Evolutionary conservation across 352 stramenopile genomes (phyloP), one percentile per base, ranked within the genome.

Genomic region (Phytophthora fragariaefolia): DNA sequence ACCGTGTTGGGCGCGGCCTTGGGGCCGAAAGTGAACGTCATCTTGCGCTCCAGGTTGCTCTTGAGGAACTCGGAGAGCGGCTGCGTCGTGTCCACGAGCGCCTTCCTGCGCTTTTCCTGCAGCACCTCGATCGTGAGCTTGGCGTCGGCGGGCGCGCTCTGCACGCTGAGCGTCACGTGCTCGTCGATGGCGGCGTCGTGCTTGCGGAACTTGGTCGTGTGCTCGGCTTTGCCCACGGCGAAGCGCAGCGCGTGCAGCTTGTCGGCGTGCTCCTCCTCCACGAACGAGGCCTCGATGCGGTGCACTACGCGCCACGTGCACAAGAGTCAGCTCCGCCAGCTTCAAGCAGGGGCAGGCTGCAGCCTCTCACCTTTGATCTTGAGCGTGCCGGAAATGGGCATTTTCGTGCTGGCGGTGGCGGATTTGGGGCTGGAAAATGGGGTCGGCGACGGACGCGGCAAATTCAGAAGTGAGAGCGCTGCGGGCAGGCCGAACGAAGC

Each of bases 41-140:
- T 71, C 27, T 74, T 77, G 55, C 65, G 66, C 23, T 71, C 66
- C 30, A 57, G 27, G 20, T 61, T 47, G n/a, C 20, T 54, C 58
- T 68, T 69, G 36, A 76, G 54, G 40, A 78, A 78, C n/a, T 74
- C 66, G 34, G 36, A 9, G 2, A 82, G 62, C 23, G 48, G 48
- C 34, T 73, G 53, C 36, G 71, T 64, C 61, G 74, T 77, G 40
- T 58, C 53, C 32, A 82, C 71, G 13, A 82, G 55, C 28, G 61
- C 23, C 63, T 80, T 81, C 71, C 80, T 79, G 53, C 68, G 74
- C 48, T 65, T 59, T 28, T 87, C 63, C 49, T 72, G 63, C 65
- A 75, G 30, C 59, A 84, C 63, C 24, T 83, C 79, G 30, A 82
- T 77, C 10, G 62, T 49, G 22, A 85, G 63, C 65, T 38, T 74